Evolutionary conservation across 2,329 filamentous ascomycete species (phyloP), one percentile per base, ranked within the genome.

Genomic region (Fusarium napiforme): DNA sequence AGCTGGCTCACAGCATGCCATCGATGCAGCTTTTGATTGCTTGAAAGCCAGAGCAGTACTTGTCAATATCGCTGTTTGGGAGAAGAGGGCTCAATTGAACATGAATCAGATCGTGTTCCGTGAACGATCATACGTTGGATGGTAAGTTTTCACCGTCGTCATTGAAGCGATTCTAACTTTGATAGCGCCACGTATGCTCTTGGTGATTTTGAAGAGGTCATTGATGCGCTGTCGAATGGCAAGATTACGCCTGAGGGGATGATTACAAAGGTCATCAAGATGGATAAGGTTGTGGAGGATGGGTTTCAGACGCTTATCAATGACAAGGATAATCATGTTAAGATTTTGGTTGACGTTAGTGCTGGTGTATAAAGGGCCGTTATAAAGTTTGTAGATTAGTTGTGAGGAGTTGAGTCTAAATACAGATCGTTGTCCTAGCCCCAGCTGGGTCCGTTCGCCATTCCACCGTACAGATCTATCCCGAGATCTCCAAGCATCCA

Each of bases 71-170:
- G 67, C 67, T 19, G 67, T 69, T 1, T 69, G 67, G 67, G 67
- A 69, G 8, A 69, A 69, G 9, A 42, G 67, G 4, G 67, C 67
- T 1, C 58, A 69, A 8, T 47, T 69, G 30, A 69, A 64, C 34
- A 69, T 69, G 67, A 69, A 69, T 1, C 67, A 69, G 30, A 64
- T 69, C 5, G 67, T 69, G n/a, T 69, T 69, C 16, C 11, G 67
- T 5, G 67, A 69, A 5, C 18, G 67, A 15, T 69, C 65, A 21
- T 69, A 69, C 4, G 45, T 69, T 26, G 67, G 67, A 36, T 64
- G 67, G 67, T 58, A 36, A 58, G 67, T 43, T 19, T 2, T 28
- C 8, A 3, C 8, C 3, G 1, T 1, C 2, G 0, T 4, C 19
- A 10, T 14, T 16, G 5, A 9, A 4, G 5, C 9, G 1, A 1